phyloP scores from a whole-genome alignment of 2,329 filamentous ascomycete genomes.

The Epichloe amarillans region DNA sequence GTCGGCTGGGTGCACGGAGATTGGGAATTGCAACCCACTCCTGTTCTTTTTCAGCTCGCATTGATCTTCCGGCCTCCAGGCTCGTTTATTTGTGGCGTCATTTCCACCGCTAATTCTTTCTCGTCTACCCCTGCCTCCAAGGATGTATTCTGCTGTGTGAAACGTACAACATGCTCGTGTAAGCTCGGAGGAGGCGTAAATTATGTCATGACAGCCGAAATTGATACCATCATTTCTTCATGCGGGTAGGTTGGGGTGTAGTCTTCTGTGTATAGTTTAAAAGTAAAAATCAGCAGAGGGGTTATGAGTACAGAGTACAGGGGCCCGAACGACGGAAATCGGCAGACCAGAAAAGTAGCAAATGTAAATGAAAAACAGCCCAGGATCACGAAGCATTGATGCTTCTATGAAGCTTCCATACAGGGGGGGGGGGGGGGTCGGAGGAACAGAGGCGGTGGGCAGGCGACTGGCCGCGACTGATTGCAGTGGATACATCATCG shows the following conservation, averaged over 20 bases:
- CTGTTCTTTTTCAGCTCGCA: not conserved
- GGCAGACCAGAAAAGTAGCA: no score
- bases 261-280: no score
- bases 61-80: not conserved
- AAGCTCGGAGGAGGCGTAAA: no score
- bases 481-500: slow-evolving; percentile 1
- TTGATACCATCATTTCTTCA: no score
- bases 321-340: no score
- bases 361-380: not conserved
- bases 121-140: not conserved
- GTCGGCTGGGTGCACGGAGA: no score
- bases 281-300: no score
- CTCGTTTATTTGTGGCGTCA: not conserved
- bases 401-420: slow-evolving; percentile 9
- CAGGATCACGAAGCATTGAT: slow-evolving; percentile 2
- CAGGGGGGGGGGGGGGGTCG: slow-evolving; percentile 5
- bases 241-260: no score
- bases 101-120: not conserved
- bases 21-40: not conserved
- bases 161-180: no score
- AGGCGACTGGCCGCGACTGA: not conserved
- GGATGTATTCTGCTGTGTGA: not conserved
- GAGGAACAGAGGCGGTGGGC: not conserved
- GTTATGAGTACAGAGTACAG: no score
- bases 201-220: no score